Percentiles rank a stretch among this genome's conserved stretches.
Conservation (phyloP, 1,284 basidiomycete genomes). For the Neotropicomus parvogracilis region DNA sequence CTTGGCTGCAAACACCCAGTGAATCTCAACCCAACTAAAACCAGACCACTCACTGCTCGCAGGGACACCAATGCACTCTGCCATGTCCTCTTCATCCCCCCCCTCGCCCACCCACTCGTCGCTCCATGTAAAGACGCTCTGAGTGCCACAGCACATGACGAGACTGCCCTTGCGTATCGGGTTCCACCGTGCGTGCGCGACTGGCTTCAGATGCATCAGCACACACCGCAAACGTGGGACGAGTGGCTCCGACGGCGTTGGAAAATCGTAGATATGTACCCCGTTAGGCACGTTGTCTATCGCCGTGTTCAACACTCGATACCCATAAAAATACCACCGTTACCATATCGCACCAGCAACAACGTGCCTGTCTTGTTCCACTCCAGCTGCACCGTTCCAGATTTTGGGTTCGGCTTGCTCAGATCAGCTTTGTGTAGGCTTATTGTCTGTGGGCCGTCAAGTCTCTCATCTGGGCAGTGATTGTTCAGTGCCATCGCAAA, state of each 20-base stretch:
- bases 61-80: constrained; percentile 78
- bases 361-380: constrained; percentile 76
- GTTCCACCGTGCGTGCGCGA: constrained; percentile 71
- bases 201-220: constrained; percentile 57
- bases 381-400: constrained; percentile 64
- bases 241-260: constrained; percentile 49
- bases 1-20: constrained; percentile 39
- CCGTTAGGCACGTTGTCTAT: constrained; percentile 60
- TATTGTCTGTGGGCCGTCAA: constrained; percentile 56
- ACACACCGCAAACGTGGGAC: constrained; percentile 61
- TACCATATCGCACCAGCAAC: constrained; percentile 69
- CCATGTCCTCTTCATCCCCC: constrained; percentile 62
- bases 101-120: constrained; percentile 69
- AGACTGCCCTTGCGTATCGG: constrained; percentile 68
- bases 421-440: constrained; percentile 48
- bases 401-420: constrained; percentile 58
- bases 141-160: constrained; percentile 63
- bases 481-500: constrained; percentile 3
- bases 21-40: constrained; percentile 2
- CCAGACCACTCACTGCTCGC: constrained; percentile 57
- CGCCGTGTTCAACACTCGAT: constrained; percentile 4
- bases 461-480: constrained; percentile 52
- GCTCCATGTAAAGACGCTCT: constrained; percentile 76
- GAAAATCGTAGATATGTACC: constrained; percentile 62
- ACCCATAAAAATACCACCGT: constrained; percentile 5